phyloP scores from a whole-genome alignment of 129 eudicot genomes.

The Flaveria robusta region DNA sequence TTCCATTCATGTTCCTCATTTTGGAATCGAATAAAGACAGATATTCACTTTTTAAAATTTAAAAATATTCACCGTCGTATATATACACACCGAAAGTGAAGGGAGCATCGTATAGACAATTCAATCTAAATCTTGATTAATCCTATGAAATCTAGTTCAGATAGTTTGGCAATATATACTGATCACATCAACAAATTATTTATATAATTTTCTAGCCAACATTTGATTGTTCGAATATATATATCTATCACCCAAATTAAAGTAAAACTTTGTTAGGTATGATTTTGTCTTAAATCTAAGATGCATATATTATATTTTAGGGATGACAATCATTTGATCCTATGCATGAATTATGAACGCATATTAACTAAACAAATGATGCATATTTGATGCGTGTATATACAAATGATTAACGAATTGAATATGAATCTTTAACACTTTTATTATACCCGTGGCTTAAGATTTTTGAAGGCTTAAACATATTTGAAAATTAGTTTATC shows the following conservation, averaged over 20 bases:
- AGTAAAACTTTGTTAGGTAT: neutral
- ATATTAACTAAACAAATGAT: no score
- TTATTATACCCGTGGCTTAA: no score
- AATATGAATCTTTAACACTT: neutral
- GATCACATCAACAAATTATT: neutral
- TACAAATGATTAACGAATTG: neutral
- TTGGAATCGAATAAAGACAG: conserved; percentile 14
- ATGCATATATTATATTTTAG: neutral
- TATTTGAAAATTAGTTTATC: no score
- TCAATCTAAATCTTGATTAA: no score
- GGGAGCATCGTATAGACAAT: neutral
- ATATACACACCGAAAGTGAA: neutral
- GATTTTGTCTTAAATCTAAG: neutral
- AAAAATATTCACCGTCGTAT: no score
- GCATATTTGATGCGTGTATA: neutral
- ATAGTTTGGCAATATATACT: neutral
- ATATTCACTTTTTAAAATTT: neutral
- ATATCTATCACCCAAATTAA: neutral
- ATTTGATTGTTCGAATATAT: neutral
- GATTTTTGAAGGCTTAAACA: no score
- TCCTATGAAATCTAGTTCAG: no score
- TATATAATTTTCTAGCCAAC: neutral
- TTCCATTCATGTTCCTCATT: conserved; percentile 5
- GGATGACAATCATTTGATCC: neutral
- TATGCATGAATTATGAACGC: neutral